Conservation (phyloP, 352 stramenopile species). For the Phytopythium vexans region DNA sequence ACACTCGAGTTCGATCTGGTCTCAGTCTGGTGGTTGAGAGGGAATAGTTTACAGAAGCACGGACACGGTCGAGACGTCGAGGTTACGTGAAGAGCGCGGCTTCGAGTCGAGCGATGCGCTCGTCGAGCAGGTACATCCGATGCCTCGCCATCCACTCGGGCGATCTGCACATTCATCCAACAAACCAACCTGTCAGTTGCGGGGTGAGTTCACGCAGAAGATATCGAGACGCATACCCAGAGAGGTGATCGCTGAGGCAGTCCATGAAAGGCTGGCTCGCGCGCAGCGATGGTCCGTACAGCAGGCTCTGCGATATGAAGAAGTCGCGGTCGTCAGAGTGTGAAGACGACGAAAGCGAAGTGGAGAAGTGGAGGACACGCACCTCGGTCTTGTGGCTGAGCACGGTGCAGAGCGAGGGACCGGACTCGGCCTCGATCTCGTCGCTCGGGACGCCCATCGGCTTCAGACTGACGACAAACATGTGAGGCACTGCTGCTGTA, state of each 20-base stretch:
- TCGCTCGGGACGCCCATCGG: conserved; percentile 43
- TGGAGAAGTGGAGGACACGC: background rate
- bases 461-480: conserved; percentile 25
- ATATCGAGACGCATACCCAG: conserved; percentile 23
- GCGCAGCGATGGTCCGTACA: conserved; percentile 45
- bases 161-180: conserved; percentile 18
- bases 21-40: too few relatives aligned
- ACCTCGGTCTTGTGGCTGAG: conserved; percentile 66
- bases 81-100: conserved; percentile 26
- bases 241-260: conserved; percentile 41
- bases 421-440: conserved; percentile 50
- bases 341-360: background rate
- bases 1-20: too few relatives aligned
- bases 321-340: background rate
- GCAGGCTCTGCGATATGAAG: conserved; percentile 22
- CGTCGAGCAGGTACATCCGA: conserved; percentile 31
- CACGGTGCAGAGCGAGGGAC: conserved; percentile 51
- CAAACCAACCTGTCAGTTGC: background rate
- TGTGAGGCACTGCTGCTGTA: background rate
- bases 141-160: conserved; percentile 45
- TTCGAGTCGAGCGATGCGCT: conserved; percentile 43
- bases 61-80: background rate
- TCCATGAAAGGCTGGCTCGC: conserved; percentile 53
- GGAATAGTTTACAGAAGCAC: too few relatives aligned
- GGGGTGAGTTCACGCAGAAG: background rate